Percentiles rank a stretch among this genome's conserved stretches.
Conservation (phyloP, 1,284 basidiomycete genomes). For the Sporisorium iseilematis-ciliati region DNA sequence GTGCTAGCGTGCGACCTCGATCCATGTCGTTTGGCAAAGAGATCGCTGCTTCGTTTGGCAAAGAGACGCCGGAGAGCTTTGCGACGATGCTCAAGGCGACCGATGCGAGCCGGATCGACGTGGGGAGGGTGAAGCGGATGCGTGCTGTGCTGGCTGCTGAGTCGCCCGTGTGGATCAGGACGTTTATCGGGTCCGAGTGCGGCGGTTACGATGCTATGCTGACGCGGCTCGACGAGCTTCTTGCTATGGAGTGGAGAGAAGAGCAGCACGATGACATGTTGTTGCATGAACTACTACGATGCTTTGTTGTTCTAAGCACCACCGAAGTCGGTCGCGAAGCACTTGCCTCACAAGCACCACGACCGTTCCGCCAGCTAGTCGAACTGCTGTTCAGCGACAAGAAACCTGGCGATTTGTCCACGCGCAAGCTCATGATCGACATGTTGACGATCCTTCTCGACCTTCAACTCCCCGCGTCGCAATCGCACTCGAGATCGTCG, state of each 20-base stretch:
- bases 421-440: slow-evolving; percentile 90
- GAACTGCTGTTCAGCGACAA: slow-evolving; percentile 93
- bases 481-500: slow-evolving; percentile 38
- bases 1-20: slow-evolving; percentile 16
- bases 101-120: slow-evolving; percentile 46
- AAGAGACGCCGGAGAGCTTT: slow-evolving; percentile 53
- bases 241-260: slow-evolving; percentile 97
- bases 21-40: slow-evolving; percentile 50
- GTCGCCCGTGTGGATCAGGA: slow-evolving; percentile 82
- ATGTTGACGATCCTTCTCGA: slow-evolving; percentile 73
- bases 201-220: slow-evolving; percentile 89
- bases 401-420: slow-evolving; percentile 91
- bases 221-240: slow-evolving; percentile 87
- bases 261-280: slow-evolving; percentile 97
- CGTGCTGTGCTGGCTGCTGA: slow-evolving; percentile 65
- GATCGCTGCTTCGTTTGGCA: slow-evolving; percentile 26
- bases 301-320: slow-evolving; percentile 91
- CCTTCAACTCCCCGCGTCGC: slow-evolving; percentile 60
- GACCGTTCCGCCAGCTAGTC: slow-evolving; percentile 85
- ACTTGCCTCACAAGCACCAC: slow-evolving; percentile 83
- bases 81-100: slow-evolving; percentile 57
- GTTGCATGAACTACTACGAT: slow-evolving; percentile 89
- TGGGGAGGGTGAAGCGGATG: slow-evolving; percentile 54
- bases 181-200: slow-evolving; percentile 77
- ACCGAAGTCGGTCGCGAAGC: slow-evolving; percentile 80